Conservation (phyloP, 495 filamentous ascomycete genomes). For the Letharia columbiana region DNA sequence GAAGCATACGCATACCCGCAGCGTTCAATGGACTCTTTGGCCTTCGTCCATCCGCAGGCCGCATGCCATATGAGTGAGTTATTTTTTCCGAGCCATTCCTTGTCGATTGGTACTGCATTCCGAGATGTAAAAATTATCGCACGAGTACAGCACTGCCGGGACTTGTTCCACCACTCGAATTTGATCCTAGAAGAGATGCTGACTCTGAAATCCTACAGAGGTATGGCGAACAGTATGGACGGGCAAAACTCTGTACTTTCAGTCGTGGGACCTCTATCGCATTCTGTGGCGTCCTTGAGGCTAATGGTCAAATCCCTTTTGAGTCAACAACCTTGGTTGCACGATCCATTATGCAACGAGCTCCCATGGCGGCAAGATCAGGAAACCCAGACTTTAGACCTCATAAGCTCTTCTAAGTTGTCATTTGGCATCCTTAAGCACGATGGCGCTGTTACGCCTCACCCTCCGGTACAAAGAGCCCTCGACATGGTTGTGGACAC, state of each 20-base stretch:
- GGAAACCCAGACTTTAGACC: slow-evolving; percentile 37
- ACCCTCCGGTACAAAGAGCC: slow-evolving; percentile 49
- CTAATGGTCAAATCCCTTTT: slow-evolving; percentile 49
- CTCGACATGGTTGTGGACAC: slow-evolving; percentile 44
- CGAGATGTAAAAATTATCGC: too few species aligned
- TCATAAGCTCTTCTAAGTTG: slow-evolving; percentile 36
- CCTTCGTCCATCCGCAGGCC: slow-evolving; percentile 37
- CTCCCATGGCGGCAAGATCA: slow-evolving; percentile 56
- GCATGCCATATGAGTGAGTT: slow-evolving; percentile 33
- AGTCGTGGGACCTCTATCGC: slow-evolving; percentile 50
- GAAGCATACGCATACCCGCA: slow-evolving; percentile 58
- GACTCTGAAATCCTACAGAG: slow-evolving; percentile 3
- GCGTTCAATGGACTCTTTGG: slow-evolving; percentile 57
- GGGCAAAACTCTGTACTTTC: slow-evolving; percentile 51
- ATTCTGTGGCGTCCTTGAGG: slow-evolving; percentile 40
- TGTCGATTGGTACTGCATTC: too few species aligned
- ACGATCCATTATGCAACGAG: slow-evolving; percentile 53
- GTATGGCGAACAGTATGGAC: slow-evolving; percentile 49
- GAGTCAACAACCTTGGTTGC: slow-evolving; percentile 50
- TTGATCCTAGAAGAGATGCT: background rate
- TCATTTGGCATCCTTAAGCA: slow-evolving; percentile 45
- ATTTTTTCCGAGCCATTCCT: background rate
- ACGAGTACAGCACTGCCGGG: background rate
- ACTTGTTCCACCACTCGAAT: background rate
- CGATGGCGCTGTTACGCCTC: slow-evolving; percentile 41